phyloP scores from a whole-genome alignment of 352 stramenopile genomes.

The Hyphochytrium catenoides region DNA sequence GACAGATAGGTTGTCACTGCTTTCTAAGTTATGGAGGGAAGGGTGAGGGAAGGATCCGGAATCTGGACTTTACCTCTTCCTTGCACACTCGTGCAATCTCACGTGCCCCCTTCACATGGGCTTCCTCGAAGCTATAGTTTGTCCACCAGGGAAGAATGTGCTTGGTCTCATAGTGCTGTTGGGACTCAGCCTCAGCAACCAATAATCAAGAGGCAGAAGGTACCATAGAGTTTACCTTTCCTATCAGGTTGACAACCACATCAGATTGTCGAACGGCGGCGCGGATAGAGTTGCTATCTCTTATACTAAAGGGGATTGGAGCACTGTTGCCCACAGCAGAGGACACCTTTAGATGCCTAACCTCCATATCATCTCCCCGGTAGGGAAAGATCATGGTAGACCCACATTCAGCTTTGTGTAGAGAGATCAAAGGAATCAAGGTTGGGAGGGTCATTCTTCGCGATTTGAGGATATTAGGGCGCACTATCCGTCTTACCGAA shows the following conservation, averaged over 20 bases:
- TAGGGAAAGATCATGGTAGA: slow-evolving; percentile 62
- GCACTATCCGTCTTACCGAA: too few relatives aligned
- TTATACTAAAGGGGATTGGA: slow-evolving; percentile 43
- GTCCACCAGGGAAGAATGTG: slow-evolving; percentile 72
- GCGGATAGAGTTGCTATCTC: slow-evolving; percentile 75
- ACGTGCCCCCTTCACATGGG: slow-evolving; percentile 75
- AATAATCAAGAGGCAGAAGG: not conserved
- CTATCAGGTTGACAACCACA: slow-evolving; percentile 90
- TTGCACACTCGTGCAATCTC: slow-evolving; percentile 52
- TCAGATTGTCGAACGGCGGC: slow-evolving; percentile 72
- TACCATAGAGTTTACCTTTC: slow-evolving; percentile 27
- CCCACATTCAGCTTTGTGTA: too few relatives aligned
- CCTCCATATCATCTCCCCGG: slow-evolving; percentile 75
- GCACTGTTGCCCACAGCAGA: slow-evolving; percentile 76
- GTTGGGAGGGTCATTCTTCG: too few relatives aligned
- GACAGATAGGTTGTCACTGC: slow-evolving; percentile 43
- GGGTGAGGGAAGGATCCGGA: slow-evolving; percentile 15
- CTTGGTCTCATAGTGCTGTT: slow-evolving; percentile 81
- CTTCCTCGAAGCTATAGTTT: slow-evolving; percentile 85
- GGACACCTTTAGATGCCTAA: slow-evolving; percentile 76
- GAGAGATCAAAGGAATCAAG: too few relatives aligned
- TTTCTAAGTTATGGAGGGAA: slow-evolving; percentile 31
- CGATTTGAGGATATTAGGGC: too few relatives aligned
- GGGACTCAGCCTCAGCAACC: not conserved
- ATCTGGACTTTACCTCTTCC: too few relatives aligned